These are phyloP conservation scores for Torulaspora maleeae DNA, from an alignment of 805 yeast species.

Conservation along the genomic window DNA sequence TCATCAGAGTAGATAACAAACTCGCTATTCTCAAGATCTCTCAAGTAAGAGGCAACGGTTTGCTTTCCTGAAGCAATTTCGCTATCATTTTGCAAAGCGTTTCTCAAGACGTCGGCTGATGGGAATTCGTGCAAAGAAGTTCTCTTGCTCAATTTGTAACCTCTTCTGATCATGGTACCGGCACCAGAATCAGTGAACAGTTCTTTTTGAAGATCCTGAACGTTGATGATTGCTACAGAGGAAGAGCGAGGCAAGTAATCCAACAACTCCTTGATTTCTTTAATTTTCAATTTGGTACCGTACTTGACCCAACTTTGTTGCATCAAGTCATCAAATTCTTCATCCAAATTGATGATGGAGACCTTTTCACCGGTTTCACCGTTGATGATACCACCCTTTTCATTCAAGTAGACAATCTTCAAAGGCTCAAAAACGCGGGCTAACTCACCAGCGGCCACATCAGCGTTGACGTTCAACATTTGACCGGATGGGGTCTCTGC, in stretches of 20 bases:
- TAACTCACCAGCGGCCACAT: slow-evolving; percentile 97
- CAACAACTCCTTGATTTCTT: slow-evolving; percentile 90
- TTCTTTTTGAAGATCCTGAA: slow-evolving; percentile 92
- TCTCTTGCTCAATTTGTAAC: slow-evolving; percentile 78
- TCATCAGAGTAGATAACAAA: slow-evolving; percentile 91
- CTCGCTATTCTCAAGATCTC: slow-evolving; percentile 53
- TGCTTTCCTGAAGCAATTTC: slow-evolving; percentile 64
- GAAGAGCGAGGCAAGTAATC: slow-evolving; percentile 95
- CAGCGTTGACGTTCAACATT: slow-evolving; percentile 95
- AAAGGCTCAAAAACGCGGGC: slow-evolving; percentile 96
- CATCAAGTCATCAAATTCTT: slow-evolving; percentile 86
- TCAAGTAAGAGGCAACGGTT: slow-evolving; percentile 78
- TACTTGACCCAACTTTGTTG: slow-evolving; percentile 97
- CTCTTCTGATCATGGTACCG: slow-evolving; percentile 96
- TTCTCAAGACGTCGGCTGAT: slow-evolving; percentile 70
- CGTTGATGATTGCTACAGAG: slow-evolving; percentile 95
- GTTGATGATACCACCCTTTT: slow-evolving; percentile 94
- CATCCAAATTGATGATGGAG: slow-evolving; percentile 87
- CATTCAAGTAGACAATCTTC: slow-evolving; percentile 92
- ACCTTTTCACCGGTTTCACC: slow-evolving; percentile 89
- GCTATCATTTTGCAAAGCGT: slow-evolving; percentile 71
- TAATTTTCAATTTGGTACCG: slow-evolving; percentile 95
- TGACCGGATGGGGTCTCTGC: slow-evolving; percentile 98
- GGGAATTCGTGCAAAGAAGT: slow-evolving; percentile 62
- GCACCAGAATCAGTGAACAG: slow-evolving; percentile 98